A percentile compares a stretch with the other conserved stretches of the same genome.
phyloP scores from a whole-genome alignment of 495 filamentous ascomycete genomes.

The Annulohypoxylon moriforme region DNA sequence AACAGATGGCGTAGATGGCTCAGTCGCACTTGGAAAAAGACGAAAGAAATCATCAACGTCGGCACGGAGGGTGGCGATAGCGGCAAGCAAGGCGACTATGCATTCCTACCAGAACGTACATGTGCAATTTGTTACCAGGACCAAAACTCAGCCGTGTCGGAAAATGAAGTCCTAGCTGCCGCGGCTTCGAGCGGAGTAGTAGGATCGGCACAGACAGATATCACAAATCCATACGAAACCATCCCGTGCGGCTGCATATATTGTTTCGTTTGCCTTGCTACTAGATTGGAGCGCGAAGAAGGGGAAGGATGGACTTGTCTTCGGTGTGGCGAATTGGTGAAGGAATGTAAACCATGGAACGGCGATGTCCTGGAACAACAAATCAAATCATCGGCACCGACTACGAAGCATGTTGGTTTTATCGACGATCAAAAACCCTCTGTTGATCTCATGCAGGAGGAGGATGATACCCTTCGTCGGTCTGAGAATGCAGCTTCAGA shows the following conservation, averaged over 20 bases:
- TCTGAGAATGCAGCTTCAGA: slow-evolving; percentile 22
- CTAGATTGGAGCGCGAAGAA: slow-evolving; percentile 88
- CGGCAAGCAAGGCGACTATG: slow-evolving; percentile 78
- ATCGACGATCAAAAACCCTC: slow-evolving; percentile 62
- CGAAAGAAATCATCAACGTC: slow-evolving; percentile 69
- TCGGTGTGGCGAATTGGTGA: slow-evolving; percentile 85
- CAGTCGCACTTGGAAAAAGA: slow-evolving; percentile 81
- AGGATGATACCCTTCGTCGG: slow-evolving; percentile 20
- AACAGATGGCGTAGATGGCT: slow-evolving; percentile 93
- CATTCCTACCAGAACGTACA: slow-evolving; percentile 89
- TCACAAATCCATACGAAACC: slow-evolving; percentile 95
- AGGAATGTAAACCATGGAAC: slow-evolving; percentile 91
- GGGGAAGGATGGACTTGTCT: slow-evolving; percentile 97
- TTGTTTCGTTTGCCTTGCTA: slow-evolving; percentile 97
- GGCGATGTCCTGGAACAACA: slow-evolving; percentile 82
- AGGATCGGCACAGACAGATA: slow-evolving; percentile 90
- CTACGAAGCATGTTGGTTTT: slow-evolving; percentile 77
- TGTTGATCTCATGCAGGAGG: slow-evolving; percentile 29
- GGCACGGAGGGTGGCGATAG: slow-evolving; percentile 51
- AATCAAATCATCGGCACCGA: slow-evolving; percentile 57
- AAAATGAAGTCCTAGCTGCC: slow-evolving; percentile 74
- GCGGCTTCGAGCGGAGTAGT: slow-evolving; percentile 75
- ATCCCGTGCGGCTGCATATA: slow-evolving; percentile 93
- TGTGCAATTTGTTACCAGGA: slow-evolving; percentile 98
- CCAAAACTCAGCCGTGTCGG: slow-evolving; percentile 78